Evolutionary conservation across 345 rosid species (phyloP), one percentile per base, ranked within the genome.

Genomic region (Erucastrum elatum): DNA sequence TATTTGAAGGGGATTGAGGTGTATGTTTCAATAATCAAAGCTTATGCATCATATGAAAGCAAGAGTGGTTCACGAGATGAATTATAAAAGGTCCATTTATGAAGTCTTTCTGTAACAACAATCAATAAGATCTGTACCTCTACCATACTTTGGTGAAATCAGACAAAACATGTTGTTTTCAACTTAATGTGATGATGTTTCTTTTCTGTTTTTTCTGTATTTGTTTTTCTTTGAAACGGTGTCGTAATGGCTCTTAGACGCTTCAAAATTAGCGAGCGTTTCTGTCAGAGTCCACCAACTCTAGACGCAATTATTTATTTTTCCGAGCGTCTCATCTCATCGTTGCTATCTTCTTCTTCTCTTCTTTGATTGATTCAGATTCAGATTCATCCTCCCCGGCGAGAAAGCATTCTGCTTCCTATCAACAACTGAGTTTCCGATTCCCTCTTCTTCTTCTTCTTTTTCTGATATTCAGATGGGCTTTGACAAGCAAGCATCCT

Each of bases 1-100:
- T 93, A 93, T 84, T 80, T 93, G 86, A 90, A 86, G 87, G 99
- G 98, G 65, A 87, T 93, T 60, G 87, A 86, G 35, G 80, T 93
- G 10, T 91, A 91, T 9, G 91, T 78, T 76, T 90, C 94, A 33
- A 87, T 93, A 58, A 87, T 95, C 67, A 87, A 88, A 85, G 82
- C 88, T 29, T 88, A 85, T 70, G 84, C 91, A 63, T 86, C 94
- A 33, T 87, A 85, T 56, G 78, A 84, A 58, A 67, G 70, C 60
- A 84, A 81, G n/a, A 74, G 77, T 51, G 74, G 60, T 68, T 60
- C 81, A 31, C 89, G 80, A 72, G 98, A 92, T 75, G 98, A 94
- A 86, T 74, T 94, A 79, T 92, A 79, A 85, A 29, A 75, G 56
- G 34, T 74, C 66, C 59, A 51, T 10, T 39, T 9, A 61, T 8